phyloP scores from a whole-genome alignment of 2,329 filamentous ascomycete genomes.

The Bipolaris oryzae region DNA sequence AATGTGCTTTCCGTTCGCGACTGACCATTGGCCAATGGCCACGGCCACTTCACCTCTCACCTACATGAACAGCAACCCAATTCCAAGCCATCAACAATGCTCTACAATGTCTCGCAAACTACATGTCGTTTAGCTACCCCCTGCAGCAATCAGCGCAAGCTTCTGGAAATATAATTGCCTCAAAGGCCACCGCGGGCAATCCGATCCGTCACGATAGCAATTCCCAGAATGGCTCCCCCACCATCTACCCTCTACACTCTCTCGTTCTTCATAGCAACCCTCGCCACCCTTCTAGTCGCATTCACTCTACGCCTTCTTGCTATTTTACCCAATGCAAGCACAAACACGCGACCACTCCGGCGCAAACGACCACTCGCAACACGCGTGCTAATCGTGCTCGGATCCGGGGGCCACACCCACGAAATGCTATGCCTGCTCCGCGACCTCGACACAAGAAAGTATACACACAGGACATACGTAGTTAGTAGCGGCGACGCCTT shows the following conservation, averaged over 20 bases:
- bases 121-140: not conserved
- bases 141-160: not conserved
- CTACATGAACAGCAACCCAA: not conserved
- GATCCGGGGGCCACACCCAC: constrained; percentile 90
- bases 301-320: constrained; percentile 48
- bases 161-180: not conserved
- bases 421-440: constrained; percentile 90
- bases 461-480: constrained; percentile 77
- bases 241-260: constrained; percentile 29
- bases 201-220: not conserved
- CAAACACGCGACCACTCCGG: constrained; percentile 25
- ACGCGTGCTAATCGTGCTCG: constrained; percentile 81
- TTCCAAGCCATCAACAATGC: not conserved
- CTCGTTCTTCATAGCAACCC: constrained; percentile 41
- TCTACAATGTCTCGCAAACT: not conserved
- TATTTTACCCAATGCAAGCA: constrained; percentile 46
- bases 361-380: constrained; percentile 47
- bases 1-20: constrained; percentile 6
- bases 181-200: no score
- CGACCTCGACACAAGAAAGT: constrained; percentile 55
- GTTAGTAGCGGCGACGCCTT: constrained; percentile 77
- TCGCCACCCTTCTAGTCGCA: constrained; percentile 43
- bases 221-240: constrained; percentile 28
- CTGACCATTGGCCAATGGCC: constrained; percentile 8
- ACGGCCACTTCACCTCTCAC: constrained; percentile 2